Conservation (phyloP, 1,284 basidiomycete species). For the Mrakiaceae sp. region DNA sequence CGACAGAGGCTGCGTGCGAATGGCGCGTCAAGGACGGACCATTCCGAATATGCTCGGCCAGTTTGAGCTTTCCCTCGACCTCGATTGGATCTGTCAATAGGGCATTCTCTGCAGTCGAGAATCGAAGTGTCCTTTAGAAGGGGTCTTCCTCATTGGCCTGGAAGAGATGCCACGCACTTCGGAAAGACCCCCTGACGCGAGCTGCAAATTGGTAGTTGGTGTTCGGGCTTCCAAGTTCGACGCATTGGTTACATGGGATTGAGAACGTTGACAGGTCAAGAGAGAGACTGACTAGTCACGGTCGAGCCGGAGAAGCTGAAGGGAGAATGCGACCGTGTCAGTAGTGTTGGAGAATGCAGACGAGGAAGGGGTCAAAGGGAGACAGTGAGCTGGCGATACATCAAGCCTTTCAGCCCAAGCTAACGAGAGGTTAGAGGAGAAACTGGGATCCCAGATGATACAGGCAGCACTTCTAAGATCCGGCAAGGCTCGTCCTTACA, state of each 20-base stretch:
- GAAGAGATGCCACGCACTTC: not conserved
- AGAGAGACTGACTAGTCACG: not conserved
- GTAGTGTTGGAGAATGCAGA: too few species aligned
- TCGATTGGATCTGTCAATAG: conserved; percentile 50
- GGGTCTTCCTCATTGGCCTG: not conserved
- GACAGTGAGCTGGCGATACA: too few species aligned
- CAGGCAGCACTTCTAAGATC: too few species aligned
- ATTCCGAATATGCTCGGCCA: conserved; percentile 69
- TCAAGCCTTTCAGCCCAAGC: too few species aligned
- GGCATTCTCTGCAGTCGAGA: conserved; percentile 45
- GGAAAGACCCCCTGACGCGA: not conserved
- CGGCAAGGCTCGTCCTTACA: too few species aligned
- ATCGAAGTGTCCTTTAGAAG: not conserved
- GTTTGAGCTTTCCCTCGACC: conserved; percentile 56
- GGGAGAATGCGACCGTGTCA: not conserved
- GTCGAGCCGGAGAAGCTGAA: conserved; percentile 1
- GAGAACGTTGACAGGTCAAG: too few species aligned
- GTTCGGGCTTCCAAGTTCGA: not conserved
- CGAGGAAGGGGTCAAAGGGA: too few species aligned
- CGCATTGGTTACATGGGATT: not conserved
- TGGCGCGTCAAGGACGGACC: conserved; percentile 40
- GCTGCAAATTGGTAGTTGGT: not conserved
- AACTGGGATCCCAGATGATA: too few species aligned
- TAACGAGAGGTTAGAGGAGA: too few species aligned
- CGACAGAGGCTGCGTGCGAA: not conserved